Base-by-base conservation (phyloP, 495 filamentous ascomycete genomes). In the Staphylotrichum tortipilum region DNA sequence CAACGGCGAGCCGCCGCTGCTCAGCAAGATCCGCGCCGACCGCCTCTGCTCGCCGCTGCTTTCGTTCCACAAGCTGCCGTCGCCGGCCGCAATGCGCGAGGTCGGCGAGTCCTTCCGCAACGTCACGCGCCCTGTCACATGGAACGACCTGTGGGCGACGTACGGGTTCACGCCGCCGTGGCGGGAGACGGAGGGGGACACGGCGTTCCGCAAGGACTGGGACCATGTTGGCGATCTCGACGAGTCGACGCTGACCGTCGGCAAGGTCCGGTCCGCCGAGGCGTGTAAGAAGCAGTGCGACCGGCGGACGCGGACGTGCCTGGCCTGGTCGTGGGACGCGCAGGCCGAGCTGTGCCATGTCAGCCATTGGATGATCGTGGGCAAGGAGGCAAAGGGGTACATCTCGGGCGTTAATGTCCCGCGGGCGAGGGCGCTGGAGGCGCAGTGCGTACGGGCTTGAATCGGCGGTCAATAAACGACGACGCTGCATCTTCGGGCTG, bases 311-410 rank as follows among this genome's bases (percentile, higher is more conserved):
- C 33, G 47, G 0, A 12, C 18, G 8, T 76, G 70, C 35, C 44
- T 76, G 33, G 71, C 71, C 18, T 76, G 72, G 72, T 65, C 65
- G 10, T 76, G 67, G 57, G 66, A 73, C 19, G 44, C 53, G 3
- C 39, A 39, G 17, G 52, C 51, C 3, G 37, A 43, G 28, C 37
- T 47, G 14, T 76, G 72, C 47, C 55, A 66, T 34, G 40, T 62
- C 23, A 70, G 66, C 14, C 64, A 67, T 26, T 76, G 70, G 71
- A 64, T 71, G 47, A 68, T 69, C 40, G 55, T 76, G 0, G 72
- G 72, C 37, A 54, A 63, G 43, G 28, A 50, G 23, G 63, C 39
- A 44, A 22, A 40, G 9, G 60, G 50, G 0, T 56, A 44, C 31
- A 33, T 58, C 2, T 56, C 58, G 3, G 60, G 52, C 1, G 17